A percentile compares a stretch with the other conserved stretches of the same genome.
These are phyloP conservation scores for Mycena chlorophos DNA, from an alignment of 768 basidiomycete species.

Conservation along the genomic window DNA sequence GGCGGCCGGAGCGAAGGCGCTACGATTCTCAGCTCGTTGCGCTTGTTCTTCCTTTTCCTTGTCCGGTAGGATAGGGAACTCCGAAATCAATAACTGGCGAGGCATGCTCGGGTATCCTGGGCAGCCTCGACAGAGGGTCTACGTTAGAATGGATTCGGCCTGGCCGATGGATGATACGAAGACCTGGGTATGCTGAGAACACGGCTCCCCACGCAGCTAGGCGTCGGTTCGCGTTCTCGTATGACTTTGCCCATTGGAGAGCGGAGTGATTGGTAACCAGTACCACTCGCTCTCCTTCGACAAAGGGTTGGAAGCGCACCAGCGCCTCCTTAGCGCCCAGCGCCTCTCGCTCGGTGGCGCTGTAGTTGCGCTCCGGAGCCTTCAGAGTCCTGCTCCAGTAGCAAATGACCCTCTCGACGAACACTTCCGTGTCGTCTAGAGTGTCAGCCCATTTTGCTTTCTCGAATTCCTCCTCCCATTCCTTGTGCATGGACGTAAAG, in stretches of 20 bases:
- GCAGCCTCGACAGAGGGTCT: slow-evolving; percentile 1
- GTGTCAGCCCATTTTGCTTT: not conserved
- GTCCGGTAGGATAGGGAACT: not conserved
- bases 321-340: too few species aligned
- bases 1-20: not conserved
- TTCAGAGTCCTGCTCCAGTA: slow-evolving; percentile 26
- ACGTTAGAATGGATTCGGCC: too few species aligned
- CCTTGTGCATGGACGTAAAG: slow-evolving; percentile 6
- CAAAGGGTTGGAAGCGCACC: too few species aligned
- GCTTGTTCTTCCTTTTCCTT: not conserved
- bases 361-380: not conserved
- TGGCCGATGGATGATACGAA: slow-evolving; percentile 29
- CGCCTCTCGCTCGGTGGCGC: too few species aligned
- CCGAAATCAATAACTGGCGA: not conserved
- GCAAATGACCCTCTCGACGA: slow-evolving; percentile 26
- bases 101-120: not conserved
- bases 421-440: slow-evolving; percentile 20
- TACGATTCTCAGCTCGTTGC: not conserved
- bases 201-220: slow-evolving; percentile 29
- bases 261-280: slow-evolving; percentile 14
- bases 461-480: not conserved
- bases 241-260: slow-evolving; percentile 11
- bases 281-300: slow-evolving; percentile 17
- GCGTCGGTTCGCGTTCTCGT: slow-evolving; percentile 19
- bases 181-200: slow-evolving; percentile 26